Evolutionary conservation across 2,329 filamentous ascomycete species (phyloP), one percentile per base, ranked within the genome.

Genomic region (Aspergillus pseudoterreus): DNA sequence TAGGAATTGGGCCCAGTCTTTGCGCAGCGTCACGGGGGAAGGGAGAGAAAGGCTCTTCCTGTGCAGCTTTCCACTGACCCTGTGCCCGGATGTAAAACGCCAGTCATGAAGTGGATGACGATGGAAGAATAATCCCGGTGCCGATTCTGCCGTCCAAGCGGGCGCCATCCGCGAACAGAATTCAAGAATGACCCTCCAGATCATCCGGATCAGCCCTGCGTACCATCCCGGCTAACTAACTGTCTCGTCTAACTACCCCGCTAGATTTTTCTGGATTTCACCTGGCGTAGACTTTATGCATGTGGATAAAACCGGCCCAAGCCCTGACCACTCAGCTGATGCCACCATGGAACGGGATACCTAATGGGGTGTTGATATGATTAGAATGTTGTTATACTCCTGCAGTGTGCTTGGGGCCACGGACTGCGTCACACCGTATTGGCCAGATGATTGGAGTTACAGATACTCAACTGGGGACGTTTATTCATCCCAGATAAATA

Each of bases 241-340:
- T 36, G 14, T 49, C 22, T 22, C 19, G 22, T 22, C 43, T 54
- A n/a, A n/a, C n/a, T n/a, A 54, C 47, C 54, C 56, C 54, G 51
- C 56, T 58, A 58, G 54, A 57, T 54, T 53, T 44, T 57, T 57
- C 56, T 58, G 56, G 56, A 58, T 54, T 45, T 32, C 45, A 27
- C 51, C 49, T 54, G 53, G 51, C 51, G 48, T 52, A 50, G 47
- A 41, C 19, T 53, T 51, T 38, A 50, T 52, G 45, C 50, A 47
- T 45, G 33, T 24, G n/a, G 24, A 50, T 41, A 22, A 32, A 10
- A n/a, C 38, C 19, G 45, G 22, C 45, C 15, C 39, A 17, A 30
- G 14, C 45, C 21, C 33, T 43, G 36, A 15, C 38, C 30, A 38
- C 21, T 38, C 49, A 41, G 19, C 50, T 51, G 45, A 44, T 47